Conservation (phyloP, 164 flowering plant genomes). For the Akebia trifoliata region DNA sequence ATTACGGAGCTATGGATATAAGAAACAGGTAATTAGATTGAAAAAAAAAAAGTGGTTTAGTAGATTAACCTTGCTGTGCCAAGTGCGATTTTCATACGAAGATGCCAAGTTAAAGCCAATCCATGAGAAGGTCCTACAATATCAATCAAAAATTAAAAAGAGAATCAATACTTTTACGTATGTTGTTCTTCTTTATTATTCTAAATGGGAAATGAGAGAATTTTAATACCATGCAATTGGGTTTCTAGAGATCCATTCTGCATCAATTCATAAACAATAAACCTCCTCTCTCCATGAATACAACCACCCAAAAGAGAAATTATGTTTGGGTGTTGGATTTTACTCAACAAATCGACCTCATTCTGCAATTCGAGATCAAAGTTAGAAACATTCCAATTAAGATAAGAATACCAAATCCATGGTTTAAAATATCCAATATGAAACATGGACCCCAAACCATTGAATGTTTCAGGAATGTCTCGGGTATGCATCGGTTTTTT, state of each 20-base stretch:
- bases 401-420: neutral
- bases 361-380: slow-evolving; percentile 47
- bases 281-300: slow-evolving; percentile 47
- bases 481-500: too few species aligned
- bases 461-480: too few species aligned
- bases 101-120: slow-evolving; percentile 72
- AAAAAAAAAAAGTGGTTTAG: neutral
- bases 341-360: slow-evolving; percentile 68
- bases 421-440: neutral
- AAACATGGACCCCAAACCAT: too few species aligned
- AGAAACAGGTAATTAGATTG: neutral
- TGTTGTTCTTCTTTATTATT: neutral
- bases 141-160: slow-evolving; percentile 7
- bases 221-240: slow-evolving; percentile 71
- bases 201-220: neutral
- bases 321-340: slow-evolving; percentile 70
- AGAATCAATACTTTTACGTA: neutral
- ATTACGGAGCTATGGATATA: neutral
- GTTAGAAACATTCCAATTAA: neutral
- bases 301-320: slow-evolving; percentile 69
- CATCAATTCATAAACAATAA: slow-evolving; percentile 86
- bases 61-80: slow-evolving; percentile 77
- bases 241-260: slow-evolving; percentile 78
- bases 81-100: slow-evolving; percentile 88
- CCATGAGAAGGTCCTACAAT: slow-evolving; percentile 71